Evolutionary conservation across 495 filamentous ascomycete species (phyloP).

Genomic region (Rostrohypoxylon terebratum): DNA sequence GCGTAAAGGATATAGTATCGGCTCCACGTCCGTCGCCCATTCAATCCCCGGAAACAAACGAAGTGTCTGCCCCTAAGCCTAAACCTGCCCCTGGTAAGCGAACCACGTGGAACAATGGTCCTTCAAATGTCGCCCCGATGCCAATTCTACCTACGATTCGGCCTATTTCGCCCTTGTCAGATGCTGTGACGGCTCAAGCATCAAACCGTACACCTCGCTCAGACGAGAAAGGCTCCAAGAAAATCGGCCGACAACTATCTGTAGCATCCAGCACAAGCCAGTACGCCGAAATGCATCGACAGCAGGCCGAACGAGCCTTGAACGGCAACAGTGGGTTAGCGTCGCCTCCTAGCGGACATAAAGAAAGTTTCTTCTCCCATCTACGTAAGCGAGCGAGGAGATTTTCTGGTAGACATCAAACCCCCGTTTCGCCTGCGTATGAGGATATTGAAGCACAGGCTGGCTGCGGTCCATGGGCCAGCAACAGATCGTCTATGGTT

Average conservation of each 20-base stretch:
- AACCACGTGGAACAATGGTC: conserved; percentile 86
- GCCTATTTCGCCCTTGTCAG: conserved; percentile 92
- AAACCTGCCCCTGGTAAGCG: conserved; percentile 76
- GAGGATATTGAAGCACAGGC: conserved; percentile 88
- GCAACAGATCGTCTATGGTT: conserved; percentile 84
- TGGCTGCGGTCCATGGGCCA: conserved; percentile 88
- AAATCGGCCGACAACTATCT: conserved; percentile 95
- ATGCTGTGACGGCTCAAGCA: conserved; percentile 91
- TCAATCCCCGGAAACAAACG: conserved; percentile 65
- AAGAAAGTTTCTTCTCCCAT: conserved; percentile 98
- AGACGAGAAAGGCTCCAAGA: conserved; percentile 84
- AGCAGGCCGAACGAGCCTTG: conserved; percentile 90
- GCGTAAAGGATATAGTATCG: conserved; percentile 42
- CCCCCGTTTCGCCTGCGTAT: conserved; percentile 73
- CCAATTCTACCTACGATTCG: conserved; percentile 96
- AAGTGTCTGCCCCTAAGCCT: conserved; percentile 65
- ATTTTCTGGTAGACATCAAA: conserved; percentile 89
- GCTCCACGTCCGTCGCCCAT: conserved; percentile 69
- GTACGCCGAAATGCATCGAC: conserved; percentile 84
- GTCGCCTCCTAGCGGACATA: conserved; percentile 75
- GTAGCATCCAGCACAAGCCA: conserved; percentile 94
- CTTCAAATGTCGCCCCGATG: conserved; percentile 90
- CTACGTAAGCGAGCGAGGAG: conserved; percentile 92
- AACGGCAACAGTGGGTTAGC: conserved; percentile 80
- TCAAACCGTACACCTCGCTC: conserved; percentile 57